Evolutionary conservation across 805 yeast species (phyloP).

Genomic region (Pichia insulana): DNA sequence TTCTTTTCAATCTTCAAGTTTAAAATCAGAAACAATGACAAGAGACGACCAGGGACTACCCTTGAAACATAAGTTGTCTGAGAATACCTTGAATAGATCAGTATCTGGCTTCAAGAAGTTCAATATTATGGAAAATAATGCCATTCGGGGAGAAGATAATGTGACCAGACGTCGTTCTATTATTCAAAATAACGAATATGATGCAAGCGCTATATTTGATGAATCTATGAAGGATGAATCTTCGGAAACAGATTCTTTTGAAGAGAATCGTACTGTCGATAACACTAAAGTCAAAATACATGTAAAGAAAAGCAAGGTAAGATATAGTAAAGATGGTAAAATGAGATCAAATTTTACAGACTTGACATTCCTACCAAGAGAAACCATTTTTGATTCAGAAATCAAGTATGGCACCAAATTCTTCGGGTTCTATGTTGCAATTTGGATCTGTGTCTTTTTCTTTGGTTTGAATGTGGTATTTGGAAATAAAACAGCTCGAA

Average conservation of each 20-base stretch:
- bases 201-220: slow-evolving; percentile 6
- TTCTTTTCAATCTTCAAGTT: too few species aligned
- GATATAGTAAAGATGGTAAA: slow-evolving; percentile 26
- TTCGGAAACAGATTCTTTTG: background rate
- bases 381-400: slow-evolving; percentile 47
- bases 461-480: slow-evolving; percentile 44
- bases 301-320: slow-evolving; percentile 5
- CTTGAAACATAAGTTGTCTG: background rate
- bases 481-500: slow-evolving; percentile 41
- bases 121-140: slow-evolving; percentile 6
- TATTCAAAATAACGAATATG: slow-evolving; percentile 18
- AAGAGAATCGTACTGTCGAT: background rate
- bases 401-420: slow-evolving; percentile 41
- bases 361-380: slow-evolving; percentile 35
- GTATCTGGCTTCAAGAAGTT: slow-evolving; percentile 2
- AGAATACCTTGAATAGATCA: background rate
- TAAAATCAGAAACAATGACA: too few species aligned
- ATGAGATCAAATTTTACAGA: slow-evolving; percentile 49
- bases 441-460: slow-evolving; percentile 63
- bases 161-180: slow-evolving; percentile 15
- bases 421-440: slow-evolving; percentile 73
- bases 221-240: background rate
- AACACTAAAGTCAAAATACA: background rate
- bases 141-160: background rate
- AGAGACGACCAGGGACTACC: background rate